A percentile compares a stretch with the other conserved stretches of the same genome.
These are phyloP conservation scores for Diophrys appendiculata DNA, from an alignment of 73 alveolate genomes.

Conservation along the genomic window DNA sequence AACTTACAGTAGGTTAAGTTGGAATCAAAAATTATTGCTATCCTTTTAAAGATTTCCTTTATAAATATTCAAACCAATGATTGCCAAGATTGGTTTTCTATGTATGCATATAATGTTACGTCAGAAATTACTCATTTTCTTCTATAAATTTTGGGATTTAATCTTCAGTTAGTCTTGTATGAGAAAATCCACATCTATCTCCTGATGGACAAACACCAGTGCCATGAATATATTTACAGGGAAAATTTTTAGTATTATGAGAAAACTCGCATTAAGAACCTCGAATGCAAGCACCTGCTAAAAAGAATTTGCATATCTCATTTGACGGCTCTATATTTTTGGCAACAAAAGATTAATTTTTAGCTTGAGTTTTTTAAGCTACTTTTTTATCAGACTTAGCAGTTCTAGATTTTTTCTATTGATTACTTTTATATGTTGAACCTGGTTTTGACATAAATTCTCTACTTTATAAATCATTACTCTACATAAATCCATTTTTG, in stretches of 20 bases:
- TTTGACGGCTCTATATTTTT: too few relatives aligned
- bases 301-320: constrained; percentile 85
- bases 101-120: constrained; percentile 59
- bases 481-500: too few relatives aligned
- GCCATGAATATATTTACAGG: constrained; percentile 86
- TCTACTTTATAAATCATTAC: too few relatives aligned
- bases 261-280: constrained; percentile 84
- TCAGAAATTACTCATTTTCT: constrained; percentile 81
- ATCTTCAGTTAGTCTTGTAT: constrained; percentile 68
- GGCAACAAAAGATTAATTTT: too few relatives aligned
- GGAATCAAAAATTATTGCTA: too few relatives aligned
- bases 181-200: constrained; percentile 82
- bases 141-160: constrained; percentile 70
- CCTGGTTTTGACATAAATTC: too few relatives aligned
- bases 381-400: too few relatives aligned
- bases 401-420: too few relatives aligned
- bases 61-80: constrained; percentile 56
- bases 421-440: too few relatives aligned
- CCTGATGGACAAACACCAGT: constrained; percentile 83
- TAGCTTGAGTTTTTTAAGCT: too few relatives aligned
- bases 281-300: constrained; percentile 82
- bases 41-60: constrained; percentile 44
- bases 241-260: constrained; percentile 74
- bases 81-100: constrained; percentile 88
- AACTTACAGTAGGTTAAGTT: too few relatives aligned